Conservation (phyloP, 495 filamentous ascomycete species). For the Lasiosphaeriaceae sp. region DNA sequence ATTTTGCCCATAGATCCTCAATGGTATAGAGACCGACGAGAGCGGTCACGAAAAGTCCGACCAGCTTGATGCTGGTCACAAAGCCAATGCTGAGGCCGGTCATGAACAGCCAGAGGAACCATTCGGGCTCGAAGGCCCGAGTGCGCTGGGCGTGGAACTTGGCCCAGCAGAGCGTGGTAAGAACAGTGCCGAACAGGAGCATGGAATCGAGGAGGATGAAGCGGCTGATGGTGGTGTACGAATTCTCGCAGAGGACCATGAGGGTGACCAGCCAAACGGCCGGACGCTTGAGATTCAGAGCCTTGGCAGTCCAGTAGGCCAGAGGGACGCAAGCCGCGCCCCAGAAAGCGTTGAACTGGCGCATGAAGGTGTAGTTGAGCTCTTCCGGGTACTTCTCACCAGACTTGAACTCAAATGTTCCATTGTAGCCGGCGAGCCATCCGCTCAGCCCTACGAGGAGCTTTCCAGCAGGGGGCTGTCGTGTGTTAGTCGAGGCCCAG, state of each 20-base stretch:
- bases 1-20: conserved; percentile 98
- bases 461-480: conserved; percentile 90
- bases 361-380: conserved; percentile 97
- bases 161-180: conserved; percentile 92
- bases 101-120: conserved; percentile 89
- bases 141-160: conserved; percentile 85
- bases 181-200: conserved; percentile 96
- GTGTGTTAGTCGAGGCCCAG: conserved; percentile 17
- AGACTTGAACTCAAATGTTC: conserved; percentile 99
- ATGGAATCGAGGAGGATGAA: conserved; percentile 98
- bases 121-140: conserved; percentile 79
- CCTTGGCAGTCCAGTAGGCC: conserved; percentile 90
- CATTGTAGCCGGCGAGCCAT: conserved; percentile 95
- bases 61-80: conserved; percentile 97
- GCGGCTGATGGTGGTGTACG: conserved; percentile 95
- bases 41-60: conserved; percentile 90
- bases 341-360: conserved; percentile 93
- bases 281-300: conserved; percentile 77
- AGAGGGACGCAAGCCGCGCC: conserved; percentile 89
- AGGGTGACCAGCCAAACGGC: conserved; percentile 92
- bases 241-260: conserved; percentile 98
- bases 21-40: conserved; percentile 93
- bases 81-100: conserved; percentile 93
- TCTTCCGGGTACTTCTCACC: conserved; percentile 91
- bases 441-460: conserved; percentile 97